A percentile compares a stretch with the other conserved stretches of the same genome.
These are phyloP conservation scores for Acorus gramineus DNA, from an alignment of 106 monocot genomes.

Conservation along the genomic window DNA sequence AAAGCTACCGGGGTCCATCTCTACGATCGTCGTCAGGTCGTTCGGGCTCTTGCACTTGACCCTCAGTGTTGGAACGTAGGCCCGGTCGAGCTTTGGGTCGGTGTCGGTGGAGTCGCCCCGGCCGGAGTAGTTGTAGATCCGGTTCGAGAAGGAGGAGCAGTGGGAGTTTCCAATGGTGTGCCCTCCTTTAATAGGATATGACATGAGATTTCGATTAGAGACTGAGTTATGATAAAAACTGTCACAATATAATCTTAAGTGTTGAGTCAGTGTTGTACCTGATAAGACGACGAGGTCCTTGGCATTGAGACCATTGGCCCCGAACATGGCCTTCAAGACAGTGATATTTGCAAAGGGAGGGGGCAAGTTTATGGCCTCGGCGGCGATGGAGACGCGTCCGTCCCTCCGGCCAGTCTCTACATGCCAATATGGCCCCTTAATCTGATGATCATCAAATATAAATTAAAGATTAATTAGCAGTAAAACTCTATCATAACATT, in stretches of 20 bases:
- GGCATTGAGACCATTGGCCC: slow-evolving; percentile 10
- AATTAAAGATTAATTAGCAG: too few species aligned
- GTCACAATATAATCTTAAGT: too few species aligned
- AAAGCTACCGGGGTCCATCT: slow-evolving; percentile 31
- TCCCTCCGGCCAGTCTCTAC: slow-evolving; percentile 20
- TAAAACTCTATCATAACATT: too few species aligned
- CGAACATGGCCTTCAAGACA: slow-evolving; percentile 5
- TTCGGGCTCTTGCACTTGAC: slow-evolving; percentile 12
- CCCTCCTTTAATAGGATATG: slow-evolving; percentile 6
- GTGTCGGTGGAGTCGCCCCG: slow-evolving; percentile 15
- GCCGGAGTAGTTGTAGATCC: slow-evolving; percentile 42
- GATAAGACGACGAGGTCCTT: slow-evolving; percentile 29
- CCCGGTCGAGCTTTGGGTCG: slow-evolving; percentile 23
- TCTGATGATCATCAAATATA: slow-evolving; percentile 9
- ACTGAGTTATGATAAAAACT: too few species aligned
- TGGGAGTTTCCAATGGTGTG: slow-evolving; percentile 35
- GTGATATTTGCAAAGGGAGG: slow-evolving; percentile 16
- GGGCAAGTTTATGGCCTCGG: slow-evolving; percentile 18
- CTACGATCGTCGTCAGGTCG: slow-evolving; percentile 4
- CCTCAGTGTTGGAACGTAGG: slow-evolving; percentile 16
- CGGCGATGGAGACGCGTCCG: slow-evolving; percentile 14
- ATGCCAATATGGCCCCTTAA: slow-evolving; percentile 20
- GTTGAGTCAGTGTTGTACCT: slow-evolving; percentile 3
- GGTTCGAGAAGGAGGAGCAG: slow-evolving; percentile 18
- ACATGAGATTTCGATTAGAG: too few species aligned